Conservation (phyloP, 2,329 filamentous ascomycete genomes). For the Neocucurbitaria cava region DNA sequence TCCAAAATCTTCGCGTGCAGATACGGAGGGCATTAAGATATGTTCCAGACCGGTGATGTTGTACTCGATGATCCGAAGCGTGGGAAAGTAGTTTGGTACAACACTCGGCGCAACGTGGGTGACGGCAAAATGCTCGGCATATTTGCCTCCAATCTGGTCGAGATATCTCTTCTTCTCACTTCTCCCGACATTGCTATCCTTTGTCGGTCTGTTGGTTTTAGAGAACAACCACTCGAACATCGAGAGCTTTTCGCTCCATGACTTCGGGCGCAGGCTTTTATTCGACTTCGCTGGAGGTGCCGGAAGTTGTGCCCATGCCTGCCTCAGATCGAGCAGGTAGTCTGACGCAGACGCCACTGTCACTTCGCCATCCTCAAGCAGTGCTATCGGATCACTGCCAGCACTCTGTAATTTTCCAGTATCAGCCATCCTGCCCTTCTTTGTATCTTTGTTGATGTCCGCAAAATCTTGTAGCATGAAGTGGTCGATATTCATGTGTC, state of each 20-base stretch:
- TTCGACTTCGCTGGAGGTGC: constrained; percentile 39
- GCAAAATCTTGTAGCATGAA: constrained; percentile 90
- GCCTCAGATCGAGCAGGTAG: constrained; percentile 80
- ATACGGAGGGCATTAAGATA: constrained; percentile 13
- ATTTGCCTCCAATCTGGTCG: constrained; percentile 77
- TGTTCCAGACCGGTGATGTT: constrained; percentile 81
- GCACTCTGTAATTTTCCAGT: constrained; percentile 39
- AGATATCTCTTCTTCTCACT: constrained; percentile 64
- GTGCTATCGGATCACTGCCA: constrained; percentile 49
- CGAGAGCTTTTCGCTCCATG: constrained; percentile 16
- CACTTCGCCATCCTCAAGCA: constrained; percentile 58
- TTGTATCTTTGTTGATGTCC: constrained; percentile 69
- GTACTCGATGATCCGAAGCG: constrained; percentile 89
- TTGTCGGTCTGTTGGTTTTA: constrained; percentile 15
- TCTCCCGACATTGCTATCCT: constrained; percentile 29
- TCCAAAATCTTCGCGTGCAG: neutral
- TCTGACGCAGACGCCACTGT: constrained; percentile 72
- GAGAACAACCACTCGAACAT: constrained; percentile 29
- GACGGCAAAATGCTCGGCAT: constrained; percentile 83
- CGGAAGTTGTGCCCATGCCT: constrained; percentile 79
- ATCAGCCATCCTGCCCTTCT: constrained; percentile 51
- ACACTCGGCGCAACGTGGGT: constrained; percentile 84
- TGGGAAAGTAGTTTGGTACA: constrained; percentile 91
- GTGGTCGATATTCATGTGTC: constrained; percentile 99
- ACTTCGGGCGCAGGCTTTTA: constrained; percentile 18